Conservation (phyloP, 2,329 filamentous ascomycete genomes). For the Hypoxylon sp. region DNA sequence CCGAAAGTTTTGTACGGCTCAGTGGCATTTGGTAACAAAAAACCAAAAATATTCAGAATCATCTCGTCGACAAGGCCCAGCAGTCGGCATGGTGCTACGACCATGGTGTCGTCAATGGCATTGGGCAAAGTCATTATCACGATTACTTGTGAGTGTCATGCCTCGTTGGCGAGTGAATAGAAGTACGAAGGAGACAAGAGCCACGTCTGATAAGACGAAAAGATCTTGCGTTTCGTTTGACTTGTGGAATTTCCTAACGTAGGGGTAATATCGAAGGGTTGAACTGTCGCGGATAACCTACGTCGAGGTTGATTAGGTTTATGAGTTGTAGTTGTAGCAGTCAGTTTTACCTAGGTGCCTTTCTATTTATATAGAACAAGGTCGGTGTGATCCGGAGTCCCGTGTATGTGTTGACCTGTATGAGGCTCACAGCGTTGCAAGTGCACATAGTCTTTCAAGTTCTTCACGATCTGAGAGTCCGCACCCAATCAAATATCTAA, state of each 20-base stretch:
- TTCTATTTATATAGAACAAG: no score
- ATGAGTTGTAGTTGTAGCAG: not conserved
- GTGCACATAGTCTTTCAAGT: no score
- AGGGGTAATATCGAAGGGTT: not conserved
- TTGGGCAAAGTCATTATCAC: not conserved
- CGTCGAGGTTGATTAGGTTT: not conserved
- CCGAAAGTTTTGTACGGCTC: slow-evolving; percentile 8
- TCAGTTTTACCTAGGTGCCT: not conserved
- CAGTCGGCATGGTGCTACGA: not conserved
- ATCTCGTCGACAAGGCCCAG: not conserved
- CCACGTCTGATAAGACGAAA: not conserved
- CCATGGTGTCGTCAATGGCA: not conserved
- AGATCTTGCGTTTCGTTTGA: not conserved
- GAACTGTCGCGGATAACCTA: not conserved
- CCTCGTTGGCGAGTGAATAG: not conserved
- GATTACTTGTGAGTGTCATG: not conserved
- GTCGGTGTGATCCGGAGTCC: not conserved
- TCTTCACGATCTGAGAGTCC: no score
- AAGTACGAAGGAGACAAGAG: not conserved
- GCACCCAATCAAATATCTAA: no score
- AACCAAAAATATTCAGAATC: not conserved
- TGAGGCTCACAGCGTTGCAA: not conserved
- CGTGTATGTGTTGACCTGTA: not conserved
- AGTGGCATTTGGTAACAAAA: not conserved
- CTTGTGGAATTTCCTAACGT: not conserved